Evolutionary conservation across 2,329 filamentous ascomycete genomes (phyloP), one percentile per base, ranked within the genome.

Genomic region (Chrysoporthe austroafricana): DNA sequence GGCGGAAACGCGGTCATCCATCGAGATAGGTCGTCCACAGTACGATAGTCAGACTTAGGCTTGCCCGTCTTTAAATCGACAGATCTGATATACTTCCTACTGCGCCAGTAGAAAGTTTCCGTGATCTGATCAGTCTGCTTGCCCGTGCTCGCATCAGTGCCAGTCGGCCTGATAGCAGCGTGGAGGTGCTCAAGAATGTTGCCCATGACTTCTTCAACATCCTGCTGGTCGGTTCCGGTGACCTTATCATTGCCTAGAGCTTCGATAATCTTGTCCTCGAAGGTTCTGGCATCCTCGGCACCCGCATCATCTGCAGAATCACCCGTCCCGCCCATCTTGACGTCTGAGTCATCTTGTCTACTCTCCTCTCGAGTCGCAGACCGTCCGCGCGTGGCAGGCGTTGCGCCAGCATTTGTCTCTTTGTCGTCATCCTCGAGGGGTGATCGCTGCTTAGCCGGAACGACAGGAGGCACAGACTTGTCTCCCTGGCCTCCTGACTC

Each of bases 191-290:
- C 94, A 68, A 97, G 88, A 36, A 97, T 92, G 74, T 95, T 96
- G 68, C 93, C 93, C 81, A 97, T 94, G 58, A 97, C 95, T 78
- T 99, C 96, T 14, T 94, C 94, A 4, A 97, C 95, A 79, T 99
- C 96, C 79, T 99, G 94, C 75, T 99, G 96, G 44, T 93, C 83
- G 0, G 85, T 87, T 2, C 85, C 85, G 11, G 82, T 83, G 43
- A 73, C 81, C 71, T 65, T 81, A 81, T 74, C 80, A 81, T 79
- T 81, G 73, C 82, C 83, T 36, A 82, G 79, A 5, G 79, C 83
- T 66, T 74, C 80, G 58, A 77, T 78, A 11, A 86, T 81, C 64
- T 81, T 81, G 61, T 83, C 76, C 32, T 86, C 82, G 14, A 86
- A 73, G 3, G 79, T 79, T 56, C 78, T 74, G 9, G 59, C 36